Conservation (phyloP, 225 moss, liverwort and hornwort genomes). For the Polytrichum formosum region DNA sequence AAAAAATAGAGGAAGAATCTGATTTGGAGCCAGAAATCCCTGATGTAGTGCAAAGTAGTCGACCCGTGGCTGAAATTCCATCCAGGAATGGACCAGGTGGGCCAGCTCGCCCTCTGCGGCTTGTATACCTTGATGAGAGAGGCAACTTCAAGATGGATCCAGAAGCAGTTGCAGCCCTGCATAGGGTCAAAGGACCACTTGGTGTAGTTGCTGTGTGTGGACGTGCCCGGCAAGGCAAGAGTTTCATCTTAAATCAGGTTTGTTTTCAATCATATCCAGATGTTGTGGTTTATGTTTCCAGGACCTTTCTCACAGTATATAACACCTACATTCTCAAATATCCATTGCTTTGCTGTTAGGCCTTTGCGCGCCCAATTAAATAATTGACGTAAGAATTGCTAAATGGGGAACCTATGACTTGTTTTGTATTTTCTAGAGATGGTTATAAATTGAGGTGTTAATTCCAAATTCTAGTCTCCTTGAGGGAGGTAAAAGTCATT, state of each 20-base stretch:
- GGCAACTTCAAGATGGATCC: slow-evolving; percentile 98
- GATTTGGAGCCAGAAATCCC: slow-evolving; percentile 26
- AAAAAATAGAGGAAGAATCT: slow-evolving; percentile 16
- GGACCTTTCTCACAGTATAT: too few species aligned
- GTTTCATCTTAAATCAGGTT: slow-evolving; percentile 97
- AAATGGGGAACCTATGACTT: too few species aligned
- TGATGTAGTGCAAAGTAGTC: slow-evolving; percentile 28
- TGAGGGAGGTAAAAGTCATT: too few species aligned
- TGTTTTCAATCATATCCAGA: neutral
- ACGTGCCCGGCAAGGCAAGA: slow-evolving; percentile 94
- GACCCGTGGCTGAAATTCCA: slow-evolving; percentile 20
- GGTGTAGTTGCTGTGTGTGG: slow-evolving; percentile 95
- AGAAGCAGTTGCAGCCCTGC: slow-evolving; percentile 87
- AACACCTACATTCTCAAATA: too few species aligned
- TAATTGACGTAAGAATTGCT: too few species aligned
- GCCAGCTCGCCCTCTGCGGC: slow-evolving; percentile 72
- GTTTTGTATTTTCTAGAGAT: too few species aligned
- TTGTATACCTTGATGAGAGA: slow-evolving; percentile 85
- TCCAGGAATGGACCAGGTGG: slow-evolving; percentile 27
- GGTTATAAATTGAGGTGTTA: too few species aligned
- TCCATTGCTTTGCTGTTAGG: too few species aligned
- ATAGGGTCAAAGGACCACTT: slow-evolving; percentile 92
- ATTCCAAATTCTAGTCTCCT: too few species aligned
- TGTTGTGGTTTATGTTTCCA: too few species aligned
- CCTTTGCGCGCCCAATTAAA: too few species aligned